These are phyloP conservation scores for Penicillium roqueforti DNA, from an alignment of 495 filamentous ascomycete species.

Conservation along the genomic window DNA sequence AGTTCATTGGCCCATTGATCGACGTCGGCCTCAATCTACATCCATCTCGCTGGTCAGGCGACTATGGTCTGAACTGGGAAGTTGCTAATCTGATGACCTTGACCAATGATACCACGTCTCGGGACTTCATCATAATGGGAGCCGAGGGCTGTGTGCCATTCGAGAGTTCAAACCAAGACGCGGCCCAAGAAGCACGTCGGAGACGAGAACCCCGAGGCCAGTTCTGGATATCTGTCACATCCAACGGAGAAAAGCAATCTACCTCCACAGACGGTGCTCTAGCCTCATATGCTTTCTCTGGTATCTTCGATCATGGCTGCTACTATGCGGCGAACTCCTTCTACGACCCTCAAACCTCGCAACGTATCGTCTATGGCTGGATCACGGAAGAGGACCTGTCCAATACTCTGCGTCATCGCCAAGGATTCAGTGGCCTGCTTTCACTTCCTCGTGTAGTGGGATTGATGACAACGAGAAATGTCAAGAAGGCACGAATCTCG, in stretches of 20 bases:
- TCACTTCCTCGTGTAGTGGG: slow-evolving; percentile 31
- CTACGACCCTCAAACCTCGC: slow-evolving; percentile 30
- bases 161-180: not conserved
- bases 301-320: slow-evolving; percentile 38
- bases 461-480: slow-evolving; percentile 25
- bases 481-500: slow-evolving; percentile 31
- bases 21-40: slow-evolving; percentile 41
- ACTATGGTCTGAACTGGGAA: slow-evolving; percentile 56
- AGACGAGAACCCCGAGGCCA: slow-evolving; percentile 28
- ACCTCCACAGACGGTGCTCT: slow-evolving; percentile 10
- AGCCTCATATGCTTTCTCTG: slow-evolving; percentile 25
- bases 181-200: slow-evolving; percentile 11
- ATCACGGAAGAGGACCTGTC: slow-evolving; percentile 39
- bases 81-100: slow-evolving; percentile 50
- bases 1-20: slow-evolving; percentile 47
- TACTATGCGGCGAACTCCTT: slow-evolving; percentile 40
- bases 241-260: not conserved
- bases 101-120: slow-evolving; percentile 23
- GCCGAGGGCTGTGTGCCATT: slow-evolving; percentile 39
- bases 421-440: slow-evolving; percentile 41
- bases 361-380: slow-evolving; percentile 34
- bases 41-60: slow-evolving; percentile 44
- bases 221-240: slow-evolving; percentile 35
- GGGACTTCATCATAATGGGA: slow-evolving; percentile 49
- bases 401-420: slow-evolving; percentile 30